A percentile compares a stretch with the other conserved stretches of the same genome.
phyloP scores from a whole-genome alignment of 2,329 filamentous ascomycete species.

The Penicillium sp. region DNA sequence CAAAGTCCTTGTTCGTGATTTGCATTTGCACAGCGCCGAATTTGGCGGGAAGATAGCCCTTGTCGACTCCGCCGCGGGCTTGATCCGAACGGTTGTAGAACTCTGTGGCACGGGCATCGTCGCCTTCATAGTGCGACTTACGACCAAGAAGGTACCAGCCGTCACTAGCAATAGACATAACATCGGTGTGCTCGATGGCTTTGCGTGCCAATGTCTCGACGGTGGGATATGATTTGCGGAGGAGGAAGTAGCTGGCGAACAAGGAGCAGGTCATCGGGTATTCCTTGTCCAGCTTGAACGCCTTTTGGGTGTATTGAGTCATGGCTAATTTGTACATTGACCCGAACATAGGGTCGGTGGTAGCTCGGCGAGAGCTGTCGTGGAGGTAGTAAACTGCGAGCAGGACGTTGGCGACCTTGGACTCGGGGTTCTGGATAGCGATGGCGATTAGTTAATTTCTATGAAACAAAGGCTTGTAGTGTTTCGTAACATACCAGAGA shows the following conservation, averaged over 20 bases:
- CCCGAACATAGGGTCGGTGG: conserved; percentile 81
- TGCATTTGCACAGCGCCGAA: conserved; percentile 90
- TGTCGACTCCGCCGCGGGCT: conserved; percentile 85
- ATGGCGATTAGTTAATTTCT: neutral
- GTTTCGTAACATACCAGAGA: conserved; percentile 60
- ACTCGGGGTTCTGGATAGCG: conserved; percentile 62
- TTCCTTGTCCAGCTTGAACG: conserved; percentile 90
- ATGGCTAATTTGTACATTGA: conserved; percentile 88
- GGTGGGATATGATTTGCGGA: conserved; percentile 74
- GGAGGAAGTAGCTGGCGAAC: conserved; percentile 86
- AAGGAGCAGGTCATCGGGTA: conserved; percentile 86
- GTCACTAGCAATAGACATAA: conserved; percentile 94
- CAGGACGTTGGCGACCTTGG: conserved; percentile 86
- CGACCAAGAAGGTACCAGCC: conserved; percentile 94
- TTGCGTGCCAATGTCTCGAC: conserved; percentile 86
- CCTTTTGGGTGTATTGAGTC: conserved; percentile 88
- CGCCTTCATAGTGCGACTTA: conserved; percentile 82
- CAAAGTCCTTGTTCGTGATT: conserved; percentile 77
- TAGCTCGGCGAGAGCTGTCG: conserved; percentile 76
- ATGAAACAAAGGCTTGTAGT: neutral
- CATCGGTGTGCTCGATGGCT: conserved; percentile 92
- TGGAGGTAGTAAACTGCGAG: conserved; percentile 89
- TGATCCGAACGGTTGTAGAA: conserved; percentile 90
- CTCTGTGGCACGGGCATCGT: conserved; percentile 72
- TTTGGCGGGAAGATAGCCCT: conserved; percentile 88